Conservation (phyloP, 2,329 filamentous ascomycete species). For the Beauveria rudraprayagi region DNA sequence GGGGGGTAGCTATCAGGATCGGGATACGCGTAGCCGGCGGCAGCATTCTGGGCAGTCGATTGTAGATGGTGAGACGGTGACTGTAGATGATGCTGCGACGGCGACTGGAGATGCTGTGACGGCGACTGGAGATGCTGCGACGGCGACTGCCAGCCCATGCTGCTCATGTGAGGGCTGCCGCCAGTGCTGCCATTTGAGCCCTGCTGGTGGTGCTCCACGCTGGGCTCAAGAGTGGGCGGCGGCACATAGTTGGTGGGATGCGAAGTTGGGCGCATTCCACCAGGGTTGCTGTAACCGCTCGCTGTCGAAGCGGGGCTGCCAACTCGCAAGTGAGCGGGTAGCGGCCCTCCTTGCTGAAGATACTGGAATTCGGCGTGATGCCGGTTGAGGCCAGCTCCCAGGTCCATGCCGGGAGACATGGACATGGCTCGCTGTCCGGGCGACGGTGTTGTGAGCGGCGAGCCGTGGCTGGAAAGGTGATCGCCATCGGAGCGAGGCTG, state of each 20-base stretch:
- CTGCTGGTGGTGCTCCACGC: conserved; percentile 68
- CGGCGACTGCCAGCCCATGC: conserved; percentile 63
- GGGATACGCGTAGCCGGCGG: conserved; percentile 64
- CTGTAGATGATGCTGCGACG: conserved; percentile 48
- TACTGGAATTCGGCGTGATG: conserved; percentile 60
- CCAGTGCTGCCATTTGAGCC: conserved; percentile 59
- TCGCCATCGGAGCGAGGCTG: conserved; percentile 61
- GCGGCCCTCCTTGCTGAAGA: conserved; percentile 62
- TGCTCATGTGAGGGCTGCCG: conserved; percentile 78
- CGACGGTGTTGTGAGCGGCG: conserved; percentile 72
- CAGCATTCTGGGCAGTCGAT: conserved; percentile 40
- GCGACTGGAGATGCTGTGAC: conserved; percentile 45
- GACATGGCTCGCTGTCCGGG: conserved; percentile 72
- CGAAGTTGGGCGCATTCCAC: conserved; percentile 63
- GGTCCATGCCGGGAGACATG: conserved; percentile 69
- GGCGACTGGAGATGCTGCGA: conserved; percentile 44
- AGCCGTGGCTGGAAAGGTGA: conserved; percentile 62
- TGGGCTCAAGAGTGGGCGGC: conserved; percentile 78
- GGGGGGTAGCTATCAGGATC: conserved; percentile 70
- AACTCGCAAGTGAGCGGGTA: conserved; percentile 76
- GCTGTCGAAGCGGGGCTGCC: conserved; percentile 61
- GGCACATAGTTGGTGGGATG: conserved; percentile 79
- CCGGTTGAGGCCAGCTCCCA: conserved; percentile 63
- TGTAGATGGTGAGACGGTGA: conserved; percentile 51
- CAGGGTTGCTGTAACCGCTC: conserved; percentile 37